These are phyloP conservation scores for Silene uniflora DNA, from an alignment of 148 eudicot species.

Conservation along the genomic window DNA sequence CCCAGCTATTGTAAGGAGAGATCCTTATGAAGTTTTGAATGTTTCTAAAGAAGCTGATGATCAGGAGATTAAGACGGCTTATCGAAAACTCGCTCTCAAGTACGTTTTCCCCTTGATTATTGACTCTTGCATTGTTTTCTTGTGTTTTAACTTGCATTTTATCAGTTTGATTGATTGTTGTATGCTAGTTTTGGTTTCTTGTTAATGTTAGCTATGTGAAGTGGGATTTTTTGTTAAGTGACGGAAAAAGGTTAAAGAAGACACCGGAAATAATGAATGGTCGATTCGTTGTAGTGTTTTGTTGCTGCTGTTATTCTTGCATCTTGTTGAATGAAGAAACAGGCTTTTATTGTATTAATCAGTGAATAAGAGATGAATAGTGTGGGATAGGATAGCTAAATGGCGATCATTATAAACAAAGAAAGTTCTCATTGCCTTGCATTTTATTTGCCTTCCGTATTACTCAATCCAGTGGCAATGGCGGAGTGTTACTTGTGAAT, in stretches of 20 bases:
- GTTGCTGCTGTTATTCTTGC: background rate
- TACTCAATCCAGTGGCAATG: background rate
- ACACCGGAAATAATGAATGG: background rate
- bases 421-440: too few relatives aligned
- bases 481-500: too few relatives aligned
- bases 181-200: background rate
- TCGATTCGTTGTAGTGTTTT: too few relatives aligned
- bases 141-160: background rate
- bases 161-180: background rate
- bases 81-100: constrained; percentile 96
- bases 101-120: constrained; percentile 26
- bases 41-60: constrained; percentile 75
- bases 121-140: background rate
- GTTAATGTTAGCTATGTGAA: background rate
- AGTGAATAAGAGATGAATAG: background rate
- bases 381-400: too few relatives aligned
- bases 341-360: background rate
- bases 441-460: too few relatives aligned
- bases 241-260: background rate
- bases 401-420: too few relatives aligned
- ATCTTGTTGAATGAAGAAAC: background rate
- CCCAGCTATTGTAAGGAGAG: constrained; percentile 53
- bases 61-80: constrained; percentile 89
- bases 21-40: constrained; percentile 83
- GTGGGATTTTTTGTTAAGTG: background rate